A percentile compares a stretch with the other conserved stretches of the same genome.
phyloP scores from a whole-genome alignment of 495 filamentous ascomycete species.

The Daldinia concentrica region DNA sequence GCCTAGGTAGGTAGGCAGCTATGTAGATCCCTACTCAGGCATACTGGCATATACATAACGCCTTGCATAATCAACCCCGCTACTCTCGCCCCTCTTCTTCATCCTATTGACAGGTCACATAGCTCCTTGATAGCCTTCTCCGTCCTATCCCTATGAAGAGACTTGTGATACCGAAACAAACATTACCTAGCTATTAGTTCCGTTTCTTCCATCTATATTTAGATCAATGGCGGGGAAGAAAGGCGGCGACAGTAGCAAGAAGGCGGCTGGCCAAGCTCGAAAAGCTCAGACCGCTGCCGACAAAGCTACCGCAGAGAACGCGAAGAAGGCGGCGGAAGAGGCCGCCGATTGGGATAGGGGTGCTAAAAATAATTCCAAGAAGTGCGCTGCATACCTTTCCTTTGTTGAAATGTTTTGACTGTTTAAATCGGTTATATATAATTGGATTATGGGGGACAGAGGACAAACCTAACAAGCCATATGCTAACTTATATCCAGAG shows the following conservation, averaged over 20 bases:
- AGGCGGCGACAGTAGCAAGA: conserved; percentile 82
- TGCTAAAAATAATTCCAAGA: conserved; percentile 82
- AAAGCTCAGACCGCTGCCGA: conserved; percentile 87
- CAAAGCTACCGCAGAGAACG: conserved; percentile 76
- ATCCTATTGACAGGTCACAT: background rate
- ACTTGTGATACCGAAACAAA: background rate
- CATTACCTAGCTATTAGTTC: background rate
- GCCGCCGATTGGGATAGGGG: conserved; percentile 86
- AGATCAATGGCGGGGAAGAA: conserved; percentile 70
- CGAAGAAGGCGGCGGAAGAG: conserved; percentile 74
- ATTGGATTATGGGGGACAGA: background rate
- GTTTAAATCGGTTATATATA: background rate
- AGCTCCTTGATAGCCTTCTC: background rate
- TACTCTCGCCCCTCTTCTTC: conserved; percentile 10
- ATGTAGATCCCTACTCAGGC: too few relatives aligned
- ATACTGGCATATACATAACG: background rate
- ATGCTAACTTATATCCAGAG: conserved; percentile 59
- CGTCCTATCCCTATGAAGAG: background rate
- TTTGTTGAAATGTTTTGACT: background rate
- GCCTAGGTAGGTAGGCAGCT: too few relatives aligned
- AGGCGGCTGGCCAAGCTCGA: conserved; percentile 87
- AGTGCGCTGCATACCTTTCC: conserved; percentile 63
- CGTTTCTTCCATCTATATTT: background rate
- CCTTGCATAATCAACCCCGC: conserved; percentile 12
- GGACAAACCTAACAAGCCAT: background rate